Conservation (phyloP, 208 protist genomes). For the Trypanosoma conorhini region DNA sequence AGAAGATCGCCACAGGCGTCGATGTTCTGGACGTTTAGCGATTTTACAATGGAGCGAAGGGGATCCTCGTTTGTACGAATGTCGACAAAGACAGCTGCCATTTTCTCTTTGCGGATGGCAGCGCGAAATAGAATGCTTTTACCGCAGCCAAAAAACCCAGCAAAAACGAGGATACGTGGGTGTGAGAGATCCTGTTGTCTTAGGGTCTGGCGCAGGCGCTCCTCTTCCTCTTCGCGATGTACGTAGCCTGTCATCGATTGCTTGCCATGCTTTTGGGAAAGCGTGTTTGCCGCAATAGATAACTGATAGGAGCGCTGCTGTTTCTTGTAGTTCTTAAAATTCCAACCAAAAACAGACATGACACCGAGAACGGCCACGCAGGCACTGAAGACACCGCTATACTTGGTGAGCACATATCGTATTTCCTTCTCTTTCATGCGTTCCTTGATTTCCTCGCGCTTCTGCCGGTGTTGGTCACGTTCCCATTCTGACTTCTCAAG, state of each 20-base stretch:
- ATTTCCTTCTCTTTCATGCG: conserved; percentile 84
- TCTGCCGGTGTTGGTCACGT: conserved; percentile 82
- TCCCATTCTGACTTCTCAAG: conserved; percentile 91
- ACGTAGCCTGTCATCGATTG: conserved; percentile 24
- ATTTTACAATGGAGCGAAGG: conserved; percentile 64
- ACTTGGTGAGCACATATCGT: conserved; percentile 85
- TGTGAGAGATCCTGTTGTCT: conserved; percentile 60
- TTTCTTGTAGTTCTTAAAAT: conserved; percentile 88
- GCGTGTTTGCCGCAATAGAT: conserved; percentile 52
- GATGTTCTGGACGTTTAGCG: conserved; percentile 75
- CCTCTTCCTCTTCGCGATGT: conserved; percentile 52
- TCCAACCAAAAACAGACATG: conserved; percentile 89
- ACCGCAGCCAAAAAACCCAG: conserved; percentile 73
- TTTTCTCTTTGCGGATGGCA: conserved; percentile 57
- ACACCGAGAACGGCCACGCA: conserved; percentile 80
- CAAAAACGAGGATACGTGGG: conserved; percentile 72
- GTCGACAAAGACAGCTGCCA: conserved; percentile 75
- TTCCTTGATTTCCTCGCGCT: conserved; percentile 81
- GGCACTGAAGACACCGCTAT: conserved; percentile 83
- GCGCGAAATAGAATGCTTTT: conserved; percentile 67
- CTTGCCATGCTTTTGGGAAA: conserved; percentile 37
- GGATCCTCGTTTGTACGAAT: conserved; percentile 73
- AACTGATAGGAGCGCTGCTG: conserved; percentile 83
- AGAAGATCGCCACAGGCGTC: conserved; percentile 86
- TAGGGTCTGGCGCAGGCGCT: conserved; percentile 55